Percentiles rank a stretch among this genome's conserved stretches.
Conservation (phyloP, 495 filamentous ascomycete genomes). For the Neurospora terricola region DNA sequence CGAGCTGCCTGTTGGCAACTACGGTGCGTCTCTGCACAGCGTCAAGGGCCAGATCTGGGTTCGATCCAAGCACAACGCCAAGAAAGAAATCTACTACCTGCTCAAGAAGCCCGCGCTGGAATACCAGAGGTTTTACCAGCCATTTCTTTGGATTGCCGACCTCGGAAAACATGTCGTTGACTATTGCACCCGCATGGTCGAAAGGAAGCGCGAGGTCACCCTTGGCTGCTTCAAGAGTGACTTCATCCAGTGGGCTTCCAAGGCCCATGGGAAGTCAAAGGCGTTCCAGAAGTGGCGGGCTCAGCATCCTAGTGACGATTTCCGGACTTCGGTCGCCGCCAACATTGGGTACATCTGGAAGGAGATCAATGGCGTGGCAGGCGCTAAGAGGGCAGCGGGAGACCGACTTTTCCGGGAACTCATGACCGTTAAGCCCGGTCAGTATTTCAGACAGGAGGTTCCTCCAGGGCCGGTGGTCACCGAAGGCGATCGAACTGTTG, state of each 20-base stretch:
- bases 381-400: slow-evolving; percentile 9
- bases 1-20: slow-evolving; percentile 54
- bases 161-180: slow-evolving; percentile 60
- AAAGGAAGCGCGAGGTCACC: slow-evolving; percentile 22
- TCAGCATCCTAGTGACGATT: slow-evolving; percentile 41
- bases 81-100: slow-evolving; percentile 49
- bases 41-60: slow-evolving; percentile 52
- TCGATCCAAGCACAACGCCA: slow-evolving; percentile 31
- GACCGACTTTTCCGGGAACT: slow-evolving; percentile 38
- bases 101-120: slow-evolving; percentile 42
- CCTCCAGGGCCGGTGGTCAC: slow-evolving; percentile 3
- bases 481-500: neutral
- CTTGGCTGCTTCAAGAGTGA: slow-evolving; percentile 41
- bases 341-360: slow-evolving; percentile 55
- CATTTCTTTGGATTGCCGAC: slow-evolving; percentile 58
- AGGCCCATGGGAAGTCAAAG: slow-evolving; percentile 25
- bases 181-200: slow-evolving; percentile 33
- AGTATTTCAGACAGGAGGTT: slow-evolving; percentile 4
- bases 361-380: slow-evolving; percentile 38
- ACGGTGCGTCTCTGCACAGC: slow-evolving; percentile 37
- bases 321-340: slow-evolving; percentile 42
- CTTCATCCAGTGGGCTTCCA: slow-evolving; percentile 46
- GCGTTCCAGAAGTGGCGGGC: slow-evolving; percentile 40
- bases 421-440: neutral
- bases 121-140: slow-evolving; percentile 47